phyloP scores from a whole-genome alignment of 1,284 basidiomycete genomes.

The Flammula alnicola region DNA sequence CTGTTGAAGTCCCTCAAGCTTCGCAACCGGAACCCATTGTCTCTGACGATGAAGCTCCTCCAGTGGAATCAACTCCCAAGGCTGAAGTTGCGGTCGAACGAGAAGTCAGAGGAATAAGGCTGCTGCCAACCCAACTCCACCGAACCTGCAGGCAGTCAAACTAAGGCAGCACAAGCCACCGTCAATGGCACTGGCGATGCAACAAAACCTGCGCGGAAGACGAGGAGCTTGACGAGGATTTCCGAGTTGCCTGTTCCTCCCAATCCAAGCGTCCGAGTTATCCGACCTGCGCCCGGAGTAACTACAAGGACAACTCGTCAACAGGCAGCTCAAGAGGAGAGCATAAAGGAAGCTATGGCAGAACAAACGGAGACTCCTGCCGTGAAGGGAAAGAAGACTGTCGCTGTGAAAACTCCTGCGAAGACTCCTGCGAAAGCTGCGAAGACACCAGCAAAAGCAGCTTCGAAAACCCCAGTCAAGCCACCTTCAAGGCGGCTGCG shows the following conservation, averaged over 20 bases:
- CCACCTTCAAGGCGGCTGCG: not conserved
- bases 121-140: not conserved
- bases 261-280: conserved; percentile 19
- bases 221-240: conserved; percentile 21
- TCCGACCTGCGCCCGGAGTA: conserved; percentile 5
- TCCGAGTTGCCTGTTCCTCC: conserved; percentile 26
- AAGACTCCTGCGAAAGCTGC: conserved; percentile 11
- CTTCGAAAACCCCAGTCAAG: conserved; percentile 7
- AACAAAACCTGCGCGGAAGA: conserved; percentile 10
- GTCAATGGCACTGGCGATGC: conserved; percentile 4
- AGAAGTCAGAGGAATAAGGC: conserved; percentile 22
- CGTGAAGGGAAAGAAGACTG: not conserved
- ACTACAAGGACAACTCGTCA: conserved; percentile 10
- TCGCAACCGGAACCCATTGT: conserved; percentile 25
- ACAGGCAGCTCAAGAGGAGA: conserved; percentile 8
- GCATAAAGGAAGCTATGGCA: conserved; percentile 9
- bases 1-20: conserved; percentile 20
- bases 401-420: conserved; percentile 7
- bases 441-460: conserved; percentile 9
- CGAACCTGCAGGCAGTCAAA: not conserved
- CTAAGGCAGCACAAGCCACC: not conserved
- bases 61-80: conserved; percentile 25
- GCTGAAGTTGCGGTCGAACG: conserved; percentile 17
- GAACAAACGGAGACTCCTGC: conserved; percentile 7
- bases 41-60: conserved; percentile 22